phyloP scores from a whole-genome alignment of 2,329 filamentous ascomycete genomes.

The Aspergillus fumigatiaffinis region DNA sequence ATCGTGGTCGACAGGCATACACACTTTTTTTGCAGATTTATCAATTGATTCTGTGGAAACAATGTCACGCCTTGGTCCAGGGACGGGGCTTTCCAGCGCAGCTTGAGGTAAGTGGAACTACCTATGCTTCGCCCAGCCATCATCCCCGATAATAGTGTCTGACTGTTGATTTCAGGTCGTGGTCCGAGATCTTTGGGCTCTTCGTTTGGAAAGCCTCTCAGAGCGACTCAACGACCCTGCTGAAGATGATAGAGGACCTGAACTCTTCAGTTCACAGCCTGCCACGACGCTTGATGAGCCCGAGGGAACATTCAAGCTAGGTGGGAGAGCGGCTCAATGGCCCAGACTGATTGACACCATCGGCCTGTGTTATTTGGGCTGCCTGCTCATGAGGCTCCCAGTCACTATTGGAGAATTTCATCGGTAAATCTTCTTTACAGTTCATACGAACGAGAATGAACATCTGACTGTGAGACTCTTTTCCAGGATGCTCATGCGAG shows the following conservation, averaged over 20 bases:
- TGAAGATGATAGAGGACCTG: constrained; percentile 39
- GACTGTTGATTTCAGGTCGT: constrained; percentile 44
- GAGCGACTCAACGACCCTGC: constrained; percentile 39
- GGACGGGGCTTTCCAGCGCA: constrained; percentile 64
- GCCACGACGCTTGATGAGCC: constrained; percentile 46
- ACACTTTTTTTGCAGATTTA: constrained; percentile 79
- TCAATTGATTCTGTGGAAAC: constrained; percentile 79
- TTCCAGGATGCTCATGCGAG: constrained; percentile 53
- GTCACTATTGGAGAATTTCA: constrained; percentile 70
- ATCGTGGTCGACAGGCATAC: constrained; percentile 63
- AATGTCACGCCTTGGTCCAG: constrained; percentile 69
- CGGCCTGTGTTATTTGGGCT: constrained; percentile 74
- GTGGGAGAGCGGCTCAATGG: constrained; percentile 35
- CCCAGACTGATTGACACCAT: constrained; percentile 73
- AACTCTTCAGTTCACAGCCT: constrained; percentile 58
- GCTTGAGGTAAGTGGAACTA: constrained; percentile 56
- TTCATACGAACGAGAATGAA: background rate
- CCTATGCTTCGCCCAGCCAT: background rate
- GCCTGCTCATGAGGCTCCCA: constrained; percentile 70
- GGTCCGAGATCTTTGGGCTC: constrained; percentile 78
- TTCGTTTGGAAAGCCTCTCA: constrained; percentile 62
- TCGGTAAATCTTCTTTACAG: constrained; percentile 26
- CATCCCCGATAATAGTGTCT: background rate
- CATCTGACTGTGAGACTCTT: constrained; percentile 2
- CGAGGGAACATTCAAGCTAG: constrained; percentile 30